Conservation (phyloP, 257 asterid species). For the Haberlea rhodopensis region DNA sequence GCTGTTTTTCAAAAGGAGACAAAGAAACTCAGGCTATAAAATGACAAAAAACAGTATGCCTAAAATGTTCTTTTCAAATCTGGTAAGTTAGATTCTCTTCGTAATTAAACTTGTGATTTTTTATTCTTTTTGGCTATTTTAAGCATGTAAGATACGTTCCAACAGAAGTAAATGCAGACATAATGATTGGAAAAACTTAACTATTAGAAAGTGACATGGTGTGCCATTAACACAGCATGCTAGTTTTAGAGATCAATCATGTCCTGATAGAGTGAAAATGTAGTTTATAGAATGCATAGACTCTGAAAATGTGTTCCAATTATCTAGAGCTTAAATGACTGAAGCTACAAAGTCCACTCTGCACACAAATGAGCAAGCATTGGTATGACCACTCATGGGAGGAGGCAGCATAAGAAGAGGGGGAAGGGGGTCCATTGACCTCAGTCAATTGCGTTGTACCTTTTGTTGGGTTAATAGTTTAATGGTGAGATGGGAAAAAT, state of each 20-base stretch:
- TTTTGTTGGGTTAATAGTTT: neutral
- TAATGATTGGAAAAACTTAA: neutral
- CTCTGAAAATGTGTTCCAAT: neutral
- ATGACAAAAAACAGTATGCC: neutral
- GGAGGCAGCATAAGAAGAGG: neutral
- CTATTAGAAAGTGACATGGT: neutral
- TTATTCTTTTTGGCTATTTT: neutral
- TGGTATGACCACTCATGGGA: neutral
- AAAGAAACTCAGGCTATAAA: slow-evolving; percentile 1
- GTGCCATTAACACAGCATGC: neutral
- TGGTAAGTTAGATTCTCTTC: neutral
- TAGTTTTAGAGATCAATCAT: neutral
- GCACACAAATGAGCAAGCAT: neutral
- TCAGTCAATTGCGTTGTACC: neutral
- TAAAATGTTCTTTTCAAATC: neutral
- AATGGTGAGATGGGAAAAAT: neutral
- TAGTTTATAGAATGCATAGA: neutral
- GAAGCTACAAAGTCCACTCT: neutral
- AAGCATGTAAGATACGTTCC: neutral
- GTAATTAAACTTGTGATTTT: neutral
- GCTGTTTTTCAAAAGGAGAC: slow-evolving; percentile 37
- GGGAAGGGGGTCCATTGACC: neutral
- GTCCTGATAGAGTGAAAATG: neutral
- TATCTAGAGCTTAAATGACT: neutral
- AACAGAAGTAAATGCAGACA: slow-evolving; percentile 13